These are phyloP conservation scores for Didymella keratinophila DNA, from an alignment of 2,329 filamentous ascomycete genomes.

Conservation along the genomic window DNA sequence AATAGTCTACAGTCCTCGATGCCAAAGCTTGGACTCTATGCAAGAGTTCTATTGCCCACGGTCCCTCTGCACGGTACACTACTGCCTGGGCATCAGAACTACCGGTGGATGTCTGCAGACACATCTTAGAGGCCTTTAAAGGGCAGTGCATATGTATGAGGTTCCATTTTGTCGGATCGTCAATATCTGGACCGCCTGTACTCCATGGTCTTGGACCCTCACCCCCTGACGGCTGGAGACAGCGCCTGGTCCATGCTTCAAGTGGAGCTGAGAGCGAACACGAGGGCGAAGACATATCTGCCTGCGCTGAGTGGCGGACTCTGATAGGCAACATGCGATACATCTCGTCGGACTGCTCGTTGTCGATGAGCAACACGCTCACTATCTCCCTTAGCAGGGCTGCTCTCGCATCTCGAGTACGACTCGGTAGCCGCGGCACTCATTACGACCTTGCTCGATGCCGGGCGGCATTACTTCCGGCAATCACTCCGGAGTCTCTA, in stretches of 20 bases:
- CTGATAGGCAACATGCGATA: conserved; percentile 1
- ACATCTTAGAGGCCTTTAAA: neutral
- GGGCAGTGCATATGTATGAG: neutral
- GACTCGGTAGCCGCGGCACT: neutral
- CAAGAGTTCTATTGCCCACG: neutral
- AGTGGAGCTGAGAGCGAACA: neutral
- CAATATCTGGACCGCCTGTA: neutral
- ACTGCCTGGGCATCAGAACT: neutral
- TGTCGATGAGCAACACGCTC: neutral
- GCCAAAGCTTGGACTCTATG: neutral
- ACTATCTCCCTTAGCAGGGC: neutral
- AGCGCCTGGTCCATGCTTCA: neutral
- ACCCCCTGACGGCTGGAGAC: neutral
- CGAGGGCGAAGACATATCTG: neutral
- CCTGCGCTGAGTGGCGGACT: neutral
- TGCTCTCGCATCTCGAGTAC: neutral
- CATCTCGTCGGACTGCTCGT: neutral
- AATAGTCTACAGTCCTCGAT: neutral
- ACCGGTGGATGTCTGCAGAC: neutral
- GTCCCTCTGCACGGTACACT: neutral
- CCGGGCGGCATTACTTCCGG: too few species aligned
- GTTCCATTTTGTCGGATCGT: neutral
- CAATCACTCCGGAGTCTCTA: too few species aligned
- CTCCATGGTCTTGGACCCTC: neutral
- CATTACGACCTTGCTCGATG: too few species aligned